phyloP scores from a whole-genome alignment of 225 moss, liverwort and hornwort genomes.

The Pleurozium schreberi region DNA sequence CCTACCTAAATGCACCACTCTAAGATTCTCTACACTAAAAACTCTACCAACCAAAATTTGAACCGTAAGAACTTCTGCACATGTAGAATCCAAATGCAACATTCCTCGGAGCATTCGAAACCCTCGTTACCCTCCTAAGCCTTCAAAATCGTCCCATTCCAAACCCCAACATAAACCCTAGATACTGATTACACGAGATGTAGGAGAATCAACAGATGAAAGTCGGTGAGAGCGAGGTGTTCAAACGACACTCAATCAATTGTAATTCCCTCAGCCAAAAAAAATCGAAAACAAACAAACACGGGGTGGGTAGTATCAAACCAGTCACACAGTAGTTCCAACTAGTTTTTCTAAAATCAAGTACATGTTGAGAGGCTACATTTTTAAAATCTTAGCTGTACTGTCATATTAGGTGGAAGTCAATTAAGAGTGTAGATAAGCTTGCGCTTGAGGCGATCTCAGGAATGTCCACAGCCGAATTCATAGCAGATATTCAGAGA shows the following conservation, averaged over 20 bases:
- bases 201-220: too few species aligned
- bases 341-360: too few species aligned
- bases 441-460: neutral
- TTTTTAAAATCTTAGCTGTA: neutral
- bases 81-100: neutral
- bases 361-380: neutral
- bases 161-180: too few species aligned
- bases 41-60: neutral
- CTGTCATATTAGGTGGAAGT: neutral
- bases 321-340: too few species aligned
- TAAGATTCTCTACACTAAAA: neutral
- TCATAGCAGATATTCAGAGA: neutral
- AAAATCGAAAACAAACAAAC: neutral
- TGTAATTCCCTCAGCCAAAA: neutral
- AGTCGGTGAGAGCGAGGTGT: too few species aligned
- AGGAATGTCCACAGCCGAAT: neutral
- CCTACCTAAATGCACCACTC: too few species aligned
- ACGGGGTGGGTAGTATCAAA: too few species aligned
- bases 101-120: too few species aligned
- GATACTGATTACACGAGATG: too few species aligned
- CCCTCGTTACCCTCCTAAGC: neutral
- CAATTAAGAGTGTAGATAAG: neutral
- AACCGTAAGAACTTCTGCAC: too few species aligned
- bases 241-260: too few species aligned
- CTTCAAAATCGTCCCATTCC: neutral